Base-by-base conservation (phyloP, 139 green algal species). In the Chlamydomonas sp. region DNA sequence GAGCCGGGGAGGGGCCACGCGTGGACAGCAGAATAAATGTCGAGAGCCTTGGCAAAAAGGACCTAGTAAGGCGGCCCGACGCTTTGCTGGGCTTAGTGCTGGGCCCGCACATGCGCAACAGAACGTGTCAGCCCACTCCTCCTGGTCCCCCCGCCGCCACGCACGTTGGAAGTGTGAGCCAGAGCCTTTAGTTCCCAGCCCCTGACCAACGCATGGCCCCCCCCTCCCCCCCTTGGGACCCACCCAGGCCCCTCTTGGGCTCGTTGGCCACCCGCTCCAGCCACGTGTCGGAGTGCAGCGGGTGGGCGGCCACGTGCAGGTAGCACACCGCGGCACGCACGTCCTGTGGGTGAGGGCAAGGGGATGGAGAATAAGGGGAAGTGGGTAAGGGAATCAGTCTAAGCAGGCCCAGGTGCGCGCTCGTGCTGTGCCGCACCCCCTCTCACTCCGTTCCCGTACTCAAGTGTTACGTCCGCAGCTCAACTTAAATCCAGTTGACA, bases 251-350 rank as follows among this genome's bases (percentile, higher is more conserved):
- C 2, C 84, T 31, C 17, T 82, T 86, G 63, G 81, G 88, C 61
- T 78, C 63, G 61, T 89, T 88, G 18, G 89, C 72, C 17, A 89
- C 74, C 1, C 77, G 75, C 77, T 84, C 67, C 17, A 91, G 77
- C 17, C 66, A 59, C 16, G 60, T 31, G 83, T 81, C 73, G 74
- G 73, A 75, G n/a, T 62, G 63, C 18, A 66, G 31, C 18, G 83
- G 83, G 62, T 80, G n/a, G 8, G 67, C 9, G 8, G 10, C 67
- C 67, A 86, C 68, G 31, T 87, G 72, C 72, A 87, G 72, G 73
- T 81, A 87, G 14, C 73, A 62, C 73, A 87, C 83, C 49, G 57
- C 62, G 83, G 80, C 83, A 2, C 31, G 31, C 17, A 87, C 68
- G 16, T 87, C 83, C 73, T 80, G 73, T 1, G 10, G 9, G 58